Evolutionary conservation across 1,139 yeast genomes (phyloP).

Genomic region (Debaryomycetaceae sp.): DNA sequence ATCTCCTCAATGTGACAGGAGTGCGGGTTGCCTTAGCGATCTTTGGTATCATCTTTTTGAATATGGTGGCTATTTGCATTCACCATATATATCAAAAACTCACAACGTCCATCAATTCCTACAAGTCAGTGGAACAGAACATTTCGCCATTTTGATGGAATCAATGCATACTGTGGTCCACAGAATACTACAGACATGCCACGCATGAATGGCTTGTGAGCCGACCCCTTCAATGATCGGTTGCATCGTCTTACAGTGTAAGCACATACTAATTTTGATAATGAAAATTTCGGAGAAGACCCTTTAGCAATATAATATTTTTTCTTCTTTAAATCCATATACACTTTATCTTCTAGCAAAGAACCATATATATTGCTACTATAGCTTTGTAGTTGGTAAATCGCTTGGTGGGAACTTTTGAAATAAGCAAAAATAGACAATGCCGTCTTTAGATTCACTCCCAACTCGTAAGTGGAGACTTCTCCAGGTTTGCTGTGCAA

Average conservation of each 20-base stretch:
- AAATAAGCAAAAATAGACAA: background rate
- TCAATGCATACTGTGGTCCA: too few relatives aligned
- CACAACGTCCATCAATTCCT: constrained; percentile 27
- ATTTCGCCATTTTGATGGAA: constrained; percentile 31
- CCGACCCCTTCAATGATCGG: too few relatives aligned
- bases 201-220: too few relatives aligned
- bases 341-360: too few relatives aligned
- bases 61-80: constrained; percentile 32
- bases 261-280: too few relatives aligned
- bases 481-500: constrained; percentile 53
- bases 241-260: too few relatives aligned
- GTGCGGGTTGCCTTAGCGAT: constrained; percentile 23
- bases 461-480: constrained; percentile 20
- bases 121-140: constrained; percentile 34
- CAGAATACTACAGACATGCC: too few relatives aligned
- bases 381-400: too few relatives aligned
- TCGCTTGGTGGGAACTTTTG: background rate
- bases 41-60: constrained; percentile 27
- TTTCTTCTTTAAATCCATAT: too few relatives aligned
- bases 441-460: constrained; percentile 7
- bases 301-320: too few relatives aligned
- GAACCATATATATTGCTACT: too few relatives aligned
- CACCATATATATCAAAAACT: constrained; percentile 33
- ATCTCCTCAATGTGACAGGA: constrained; percentile 5
- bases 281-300: too few relatives aligned